Evolutionary conservation across 148 eudicot species (phyloP).

Genomic region (Arctostaphylos glauca): DNA sequence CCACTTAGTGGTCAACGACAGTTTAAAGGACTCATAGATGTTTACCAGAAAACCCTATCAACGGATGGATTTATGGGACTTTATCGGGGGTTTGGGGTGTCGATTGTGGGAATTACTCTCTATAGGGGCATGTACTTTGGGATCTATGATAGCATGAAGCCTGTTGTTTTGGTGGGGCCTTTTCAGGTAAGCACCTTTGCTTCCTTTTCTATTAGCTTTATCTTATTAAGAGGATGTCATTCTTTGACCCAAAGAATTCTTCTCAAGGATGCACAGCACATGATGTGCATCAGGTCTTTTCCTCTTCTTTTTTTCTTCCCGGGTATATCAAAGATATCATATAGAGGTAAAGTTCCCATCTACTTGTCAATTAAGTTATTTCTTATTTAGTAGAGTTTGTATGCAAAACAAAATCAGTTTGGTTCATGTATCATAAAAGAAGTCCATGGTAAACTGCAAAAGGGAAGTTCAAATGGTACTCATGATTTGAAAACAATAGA

Average conservation of each 20-base stretch:
- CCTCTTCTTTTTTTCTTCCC: neutral
- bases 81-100: conserved; percentile 90
- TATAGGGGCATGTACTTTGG: conserved; percentile 98
- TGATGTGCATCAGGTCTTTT: neutral
- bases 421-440: neutral
- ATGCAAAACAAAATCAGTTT: neutral
- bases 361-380: neutral
- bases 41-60: conserved; percentile 72
- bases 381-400: neutral
- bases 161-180: conserved; percentile 74
- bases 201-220: conserved; percentile 12
- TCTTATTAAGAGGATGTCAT: neutral
- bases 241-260: neutral
- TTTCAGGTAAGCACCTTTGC: conserved; percentile 50
- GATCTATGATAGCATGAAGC: conserved; percentile 90
- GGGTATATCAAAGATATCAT: neutral
- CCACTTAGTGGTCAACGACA: conserved; percentile 49
- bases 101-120: conserved; percentile 89
- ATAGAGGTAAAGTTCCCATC: neutral
- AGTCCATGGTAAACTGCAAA: neutral
- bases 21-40: conserved; percentile 78
- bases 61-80: conserved; percentile 84
- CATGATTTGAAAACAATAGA: neutral
- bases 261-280: neutral
- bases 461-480: too few relatives aligned